Evolutionary conservation across 169 alveolate genomes (phyloP).

Genomic region (Plasmodium billcollinsi): DNA sequence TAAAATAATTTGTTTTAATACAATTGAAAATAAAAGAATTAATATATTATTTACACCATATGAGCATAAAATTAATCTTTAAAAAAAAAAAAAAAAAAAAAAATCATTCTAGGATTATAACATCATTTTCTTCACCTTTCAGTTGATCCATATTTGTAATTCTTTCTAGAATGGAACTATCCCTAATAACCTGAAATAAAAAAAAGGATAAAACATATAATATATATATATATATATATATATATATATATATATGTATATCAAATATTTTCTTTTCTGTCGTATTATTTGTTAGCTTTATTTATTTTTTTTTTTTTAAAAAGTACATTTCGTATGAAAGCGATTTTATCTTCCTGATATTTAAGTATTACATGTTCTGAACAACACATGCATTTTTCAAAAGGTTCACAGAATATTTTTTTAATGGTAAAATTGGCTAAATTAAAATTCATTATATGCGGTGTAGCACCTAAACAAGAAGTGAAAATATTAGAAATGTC

Average conservation of each 20-base stretch:
- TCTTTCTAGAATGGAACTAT: slow-evolving; percentile 45
- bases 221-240: background rate
- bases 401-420: slow-evolving; percentile 75
- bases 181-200: slow-evolving; percentile 39
- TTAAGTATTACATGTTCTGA: slow-evolving; percentile 72
- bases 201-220: background rate
- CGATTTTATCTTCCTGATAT: slow-evolving; percentile 56
- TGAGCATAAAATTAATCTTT: too few relatives aligned
- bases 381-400: slow-evolving; percentile 83
- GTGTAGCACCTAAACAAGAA: slow-evolving; percentile 83
- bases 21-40: too few relatives aligned
- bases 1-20: too few relatives aligned
- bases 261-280: background rate
- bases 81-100: background rate
- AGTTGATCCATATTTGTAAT: slow-evolving; percentile 27
- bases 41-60: too few relatives aligned
- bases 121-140: slow-evolving; percentile 34
- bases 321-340: slow-evolving; percentile 69
- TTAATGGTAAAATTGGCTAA: slow-evolving; percentile 77
- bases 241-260: background rate
- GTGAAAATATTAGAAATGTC: slow-evolving; percentile 27
- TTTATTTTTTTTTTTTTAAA: background rate
- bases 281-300: background rate
- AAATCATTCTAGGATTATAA: slow-evolving; percentile 32
- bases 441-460: slow-evolving; percentile 81